Evolutionary conservation across 2,329 filamentous ascomycete genomes (phyloP), one percentile per base, ranked within the genome.

Genomic region (Helotiales sp.): DNA sequence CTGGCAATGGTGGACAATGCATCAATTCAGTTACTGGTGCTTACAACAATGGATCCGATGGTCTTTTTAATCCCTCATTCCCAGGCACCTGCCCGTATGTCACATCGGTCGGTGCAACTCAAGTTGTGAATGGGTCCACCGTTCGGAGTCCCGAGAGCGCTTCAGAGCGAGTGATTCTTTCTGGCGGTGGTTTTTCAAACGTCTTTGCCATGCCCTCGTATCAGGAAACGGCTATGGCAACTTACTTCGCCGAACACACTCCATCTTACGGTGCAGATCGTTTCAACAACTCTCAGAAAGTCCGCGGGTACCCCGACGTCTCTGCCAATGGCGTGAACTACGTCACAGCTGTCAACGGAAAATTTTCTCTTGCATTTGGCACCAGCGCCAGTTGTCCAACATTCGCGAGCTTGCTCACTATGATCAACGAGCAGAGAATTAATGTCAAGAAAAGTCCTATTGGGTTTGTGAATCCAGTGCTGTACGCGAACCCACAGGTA

Each of bases 151-250:
- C 75, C 0, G 78, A 81, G 62, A 70, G 72, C 25, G 78, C 79
- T 5, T 79, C 78, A 54, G 72, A 79, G 61, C 75, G 73, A 2
- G 71, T 96, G 75, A 83, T 96, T 70, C 91, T 92, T 77, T 87
- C 82, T 22, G 85, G 86, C 15, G 76, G 86, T 58, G 90, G 93
- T 69, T 95, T 93, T 70, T 85, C 86, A 19, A 76, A 64, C 77
- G 80, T 69, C 66, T 79, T 47, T 77, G 77, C 5, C 0, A 67
- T 78, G 17, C 79, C 81, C 0, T 64, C 67, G 9, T 83, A 82
- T 67, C 81, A 83, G 59, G 64, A 71, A 12, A 61, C 64, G 2
- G 63, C 66, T 1, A 50, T 71, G 22, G 55, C 63, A 2, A 54
- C 63, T 2, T 71, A 70, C 54, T 70, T 67, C 48, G 55, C 62